Percentiles rank a stretch among this genome's conserved stretches.
phyloP scores from a whole-genome alignment of 345 rosid genomes.

The Erysimum cheiranthoides region DNA sequence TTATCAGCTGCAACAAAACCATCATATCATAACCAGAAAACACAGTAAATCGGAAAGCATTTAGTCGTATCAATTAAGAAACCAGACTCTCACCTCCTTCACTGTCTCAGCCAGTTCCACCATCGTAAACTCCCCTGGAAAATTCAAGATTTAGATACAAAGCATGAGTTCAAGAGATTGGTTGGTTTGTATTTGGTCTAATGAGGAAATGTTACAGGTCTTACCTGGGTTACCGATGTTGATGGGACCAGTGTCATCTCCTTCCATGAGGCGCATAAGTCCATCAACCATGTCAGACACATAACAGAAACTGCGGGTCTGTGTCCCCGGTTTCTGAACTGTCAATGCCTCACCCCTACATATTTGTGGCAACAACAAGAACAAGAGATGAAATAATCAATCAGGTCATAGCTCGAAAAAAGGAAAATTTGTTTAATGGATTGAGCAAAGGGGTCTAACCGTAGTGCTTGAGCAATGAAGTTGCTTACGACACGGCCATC shows the following conservation, averaged over 20 bases:
- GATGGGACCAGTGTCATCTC: conserved; percentile 94
- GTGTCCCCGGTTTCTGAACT: conserved; percentile 94
- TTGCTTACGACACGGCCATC: conserved; percentile 99
- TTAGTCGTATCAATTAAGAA: not conserved
- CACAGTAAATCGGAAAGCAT: not conserved
- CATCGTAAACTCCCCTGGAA: conserved; percentile 91
- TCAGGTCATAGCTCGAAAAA: not conserved
- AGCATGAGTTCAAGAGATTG: not conserved
- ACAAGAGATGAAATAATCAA: not conserved
- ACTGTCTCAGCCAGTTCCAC: conserved; percentile 88
- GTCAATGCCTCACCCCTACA: conserved; percentile 87
- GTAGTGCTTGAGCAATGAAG: conserved; percentile 97
- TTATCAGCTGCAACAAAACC: conserved; percentile 61
- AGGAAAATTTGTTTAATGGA: not conserved
- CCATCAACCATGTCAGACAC: conserved; percentile 99
- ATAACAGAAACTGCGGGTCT: conserved; percentile 96
- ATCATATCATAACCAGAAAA: not conserved
- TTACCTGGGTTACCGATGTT: conserved; percentile 97
- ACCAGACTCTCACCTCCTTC: conserved; percentile 70
- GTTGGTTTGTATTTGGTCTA: not conserved
- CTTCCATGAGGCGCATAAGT: conserved; percentile 95
- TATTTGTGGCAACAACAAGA: conserved; percentile 11
- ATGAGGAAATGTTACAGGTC: not conserved
- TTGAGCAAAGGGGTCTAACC: conserved; percentile 50
- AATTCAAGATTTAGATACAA: not conserved